Percentiles rank a stretch among this genome's conserved stretches.
phyloP scores from a whole-genome alignment of 225 moss, liverwort and hornwort species.

The Asterella californica region DNA sequence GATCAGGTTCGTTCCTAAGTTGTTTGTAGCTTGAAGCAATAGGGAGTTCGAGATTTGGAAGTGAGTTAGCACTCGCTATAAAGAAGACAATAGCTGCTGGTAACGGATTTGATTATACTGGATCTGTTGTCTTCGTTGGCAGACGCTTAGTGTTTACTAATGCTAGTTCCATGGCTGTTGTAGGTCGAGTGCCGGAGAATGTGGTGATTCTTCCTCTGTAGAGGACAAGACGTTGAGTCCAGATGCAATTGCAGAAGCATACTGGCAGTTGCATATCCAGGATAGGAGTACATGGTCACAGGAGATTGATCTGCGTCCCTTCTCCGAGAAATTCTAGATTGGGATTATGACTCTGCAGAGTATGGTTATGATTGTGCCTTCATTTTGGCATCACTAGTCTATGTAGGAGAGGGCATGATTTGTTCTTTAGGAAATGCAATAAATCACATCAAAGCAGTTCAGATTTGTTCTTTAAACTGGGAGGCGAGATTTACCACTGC shows the following conservation, averaged over 20 bases:
- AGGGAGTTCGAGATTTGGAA: not conserved
- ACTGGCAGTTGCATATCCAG: constrained; percentile 74
- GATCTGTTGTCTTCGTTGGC: not conserved
- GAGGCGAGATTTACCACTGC: no score
- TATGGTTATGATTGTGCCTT: not conserved
- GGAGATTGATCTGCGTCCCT: constrained; percentile 73
- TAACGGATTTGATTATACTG: not conserved
- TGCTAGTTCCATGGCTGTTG: not conserved
- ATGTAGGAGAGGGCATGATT: constrained; percentile 11
- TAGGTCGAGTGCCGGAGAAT: constrained; percentile 17
- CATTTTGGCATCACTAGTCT: constrained; percentile 2
- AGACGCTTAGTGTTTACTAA: not conserved
- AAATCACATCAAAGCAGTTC: not conserved
- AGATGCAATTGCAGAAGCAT: constrained; percentile 71
- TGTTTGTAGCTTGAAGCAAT: not conserved
- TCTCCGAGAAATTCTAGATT: constrained; percentile 61
- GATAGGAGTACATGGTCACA: constrained; percentile 72
- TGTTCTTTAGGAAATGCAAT: not conserved
- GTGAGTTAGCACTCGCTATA: not conserved
- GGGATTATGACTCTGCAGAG: not conserved
- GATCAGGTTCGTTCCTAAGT: constrained; percentile 32
- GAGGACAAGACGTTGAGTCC: constrained; percentile 52
- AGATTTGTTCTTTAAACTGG: not conserved
- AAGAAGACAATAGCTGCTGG: not conserved
- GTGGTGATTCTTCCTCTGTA: constrained; percentile 19